Percentiles rank a stretch among this genome's conserved stretches.
Evolutionary conservation across 1,284 basidiomycete species (phyloP).

Genomic region (Boletus smithii): DNA sequence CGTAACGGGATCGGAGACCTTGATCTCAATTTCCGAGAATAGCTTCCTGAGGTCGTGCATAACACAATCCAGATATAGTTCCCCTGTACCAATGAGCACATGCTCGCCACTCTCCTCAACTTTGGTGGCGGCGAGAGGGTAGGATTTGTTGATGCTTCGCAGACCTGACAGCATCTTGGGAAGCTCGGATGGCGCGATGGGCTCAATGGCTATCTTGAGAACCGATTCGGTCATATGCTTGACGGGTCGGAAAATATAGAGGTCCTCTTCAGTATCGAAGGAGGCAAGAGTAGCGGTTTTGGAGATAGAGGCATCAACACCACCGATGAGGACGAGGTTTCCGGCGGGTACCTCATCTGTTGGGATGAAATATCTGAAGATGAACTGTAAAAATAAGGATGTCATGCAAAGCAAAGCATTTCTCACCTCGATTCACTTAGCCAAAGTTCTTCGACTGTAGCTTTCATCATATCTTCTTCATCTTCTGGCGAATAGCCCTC

Average conservation of each 20-base stretch:
- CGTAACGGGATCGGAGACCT: conserved; percentile 98
- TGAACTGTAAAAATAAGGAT: conserved; percentile 15
- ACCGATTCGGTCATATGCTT: conserved; percentile 96
- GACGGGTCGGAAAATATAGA: conserved; percentile 93
- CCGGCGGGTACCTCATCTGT: conserved; percentile 88
- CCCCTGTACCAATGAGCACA: conserved; percentile 94
- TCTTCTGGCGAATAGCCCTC: conserved; percentile 97
- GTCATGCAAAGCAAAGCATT: neutral
- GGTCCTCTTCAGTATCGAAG: conserved; percentile 72
- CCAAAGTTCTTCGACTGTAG: conserved; percentile 85
- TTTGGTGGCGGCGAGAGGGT: conserved; percentile 91
- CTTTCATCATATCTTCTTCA: conserved; percentile 95
- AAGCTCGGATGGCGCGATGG: conserved; percentile 94
- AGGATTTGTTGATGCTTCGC: conserved; percentile 96
- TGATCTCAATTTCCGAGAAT: conserved; percentile 99
- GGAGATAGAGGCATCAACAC: conserved; percentile 90
- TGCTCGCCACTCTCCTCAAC: conserved; percentile 99
- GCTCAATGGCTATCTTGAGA: conserved; percentile 98
- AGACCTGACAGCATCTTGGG: conserved; percentile 98
- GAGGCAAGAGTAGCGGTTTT: conserved; percentile 92
- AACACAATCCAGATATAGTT: conserved; percentile 94
- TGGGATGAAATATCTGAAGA: conserved; percentile 80
- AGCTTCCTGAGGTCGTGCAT: conserved; percentile 93
- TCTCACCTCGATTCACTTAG: conserved; percentile 82
- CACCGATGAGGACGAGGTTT: conserved; percentile 88